These are phyloP conservation scores for Urochloa ruziziensis DNA, from an alignment of 176 grass and related monocot genomes.

Conservation along the genomic window DNA sequence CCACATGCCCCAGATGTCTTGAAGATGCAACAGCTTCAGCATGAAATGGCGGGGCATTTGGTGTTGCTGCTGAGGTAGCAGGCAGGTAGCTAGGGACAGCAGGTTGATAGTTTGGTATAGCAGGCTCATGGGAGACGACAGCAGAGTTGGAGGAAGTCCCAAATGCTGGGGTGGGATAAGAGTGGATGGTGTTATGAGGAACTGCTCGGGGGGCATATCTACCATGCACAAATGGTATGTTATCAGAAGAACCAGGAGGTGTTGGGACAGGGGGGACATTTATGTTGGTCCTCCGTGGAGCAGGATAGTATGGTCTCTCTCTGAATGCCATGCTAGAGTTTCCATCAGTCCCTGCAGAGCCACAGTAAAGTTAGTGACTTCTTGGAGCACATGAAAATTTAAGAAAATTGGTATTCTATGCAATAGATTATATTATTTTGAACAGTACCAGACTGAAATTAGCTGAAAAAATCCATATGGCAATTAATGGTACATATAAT, in stretches of 20 bases:
- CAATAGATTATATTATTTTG: slow-evolving; percentile 4
- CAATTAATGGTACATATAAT: neutral
- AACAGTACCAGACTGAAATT: neutral
- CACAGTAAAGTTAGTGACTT: neutral
- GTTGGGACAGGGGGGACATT: slow-evolving; percentile 33
- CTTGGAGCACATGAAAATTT: slow-evolving; percentile 4
- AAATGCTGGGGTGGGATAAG: slow-evolving; percentile 41
- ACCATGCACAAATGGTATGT: slow-evolving; percentile 22
- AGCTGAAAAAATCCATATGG: neutral
- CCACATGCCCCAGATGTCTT: slow-evolving; percentile 45
- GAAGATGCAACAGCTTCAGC: slow-evolving; percentile 41
- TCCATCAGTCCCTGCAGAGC: slow-evolving; percentile 4
- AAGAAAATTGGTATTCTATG: neutral
- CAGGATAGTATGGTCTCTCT: slow-evolving; percentile 43
- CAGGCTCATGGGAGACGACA: slow-evolving; percentile 25
- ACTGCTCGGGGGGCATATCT: slow-evolving; percentile 40
- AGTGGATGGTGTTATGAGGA: slow-evolving; percentile 14
- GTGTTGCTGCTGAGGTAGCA: slow-evolving; percentile 33
- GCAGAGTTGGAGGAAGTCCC: slow-evolving; percentile 23
- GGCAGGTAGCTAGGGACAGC: slow-evolving; percentile 23
- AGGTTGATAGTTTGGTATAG: slow-evolving; percentile 26
- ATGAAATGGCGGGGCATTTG: slow-evolving; percentile 38
- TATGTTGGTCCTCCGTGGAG: slow-evolving; percentile 37
- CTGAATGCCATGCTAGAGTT: slow-evolving; percentile 34
- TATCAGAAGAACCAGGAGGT: slow-evolving; percentile 27